Base-by-base conservation (phyloP, 2,329 filamentous ascomycete genomes). In the Cordyceps tenuipes region DNA sequence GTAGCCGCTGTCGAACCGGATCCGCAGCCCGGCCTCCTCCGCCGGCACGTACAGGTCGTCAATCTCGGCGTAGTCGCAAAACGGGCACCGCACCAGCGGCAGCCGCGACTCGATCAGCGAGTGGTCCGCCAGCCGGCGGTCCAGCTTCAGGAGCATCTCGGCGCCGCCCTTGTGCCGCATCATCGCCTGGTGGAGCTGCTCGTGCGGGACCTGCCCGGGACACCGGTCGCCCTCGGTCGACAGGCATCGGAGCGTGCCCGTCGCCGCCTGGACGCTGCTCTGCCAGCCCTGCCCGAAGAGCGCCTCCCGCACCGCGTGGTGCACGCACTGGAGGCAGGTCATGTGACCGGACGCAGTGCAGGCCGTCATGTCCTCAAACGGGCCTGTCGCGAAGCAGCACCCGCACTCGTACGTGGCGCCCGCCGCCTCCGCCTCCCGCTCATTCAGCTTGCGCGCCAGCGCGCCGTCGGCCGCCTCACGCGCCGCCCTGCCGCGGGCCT, bases 271-370 rank as follows among this genome's bases (percentile, higher is more conserved):
- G 66, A 97, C 87, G 67, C 84, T 94, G 62, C 88, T 86, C 54
- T 85, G 83, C 90, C 93, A 97, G 57, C 90, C 90, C 71, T 97
- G 94, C 0, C 94, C 94, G 70, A 96, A 97, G 0, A 97, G 77
- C 2, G 92, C 91, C 70, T 97, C 93, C 54, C 87, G 88, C 62
- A 93, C 82, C 12, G 91, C 87, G 64, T 88, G 85, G 64, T 87
- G 87, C 55, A 97, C 86, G 72, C 94, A 97, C 50, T 83, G 83
- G 73, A 92, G 87, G 74, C 90, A 94, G 59, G 93, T 79, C 69
- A 89, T 82, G 73, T 94, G 90, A 1, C 83, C 85, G 3, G 82
- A 79, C 36, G 78, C 73, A 68, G 82, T 82, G 75, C 90, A 94
- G n/a, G 83, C 81, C 0, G 88, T 84, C 61, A 92, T 81, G 67